A percentile compares a stretch with the other conserved stretches of the same genome.
These are phyloP conservation scores for Phaffia rhodozyma DNA, from an alignment of 1,284 basidiomycete genomes.

Conservation along the genomic window DNA sequence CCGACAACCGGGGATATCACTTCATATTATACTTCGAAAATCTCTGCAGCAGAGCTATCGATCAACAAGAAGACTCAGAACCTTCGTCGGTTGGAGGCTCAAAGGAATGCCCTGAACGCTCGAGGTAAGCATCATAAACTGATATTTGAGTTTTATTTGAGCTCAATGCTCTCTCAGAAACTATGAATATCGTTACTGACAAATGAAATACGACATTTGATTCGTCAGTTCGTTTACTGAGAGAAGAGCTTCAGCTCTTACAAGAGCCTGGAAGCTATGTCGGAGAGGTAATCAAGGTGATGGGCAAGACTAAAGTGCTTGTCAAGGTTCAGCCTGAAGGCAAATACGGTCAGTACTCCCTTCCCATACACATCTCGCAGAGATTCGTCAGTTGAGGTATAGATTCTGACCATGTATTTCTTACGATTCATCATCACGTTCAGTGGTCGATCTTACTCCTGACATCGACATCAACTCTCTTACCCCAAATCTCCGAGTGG, in stretches of 20 bases:
- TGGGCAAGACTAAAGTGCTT: constrained; percentile 98
- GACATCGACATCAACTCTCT: constrained; percentile 74
- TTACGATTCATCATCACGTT: background rate
- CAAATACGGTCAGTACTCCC: constrained; percentile 65
- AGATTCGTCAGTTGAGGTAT: background rate
- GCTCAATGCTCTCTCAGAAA: background rate
- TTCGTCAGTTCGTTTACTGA: constrained; percentile 58
- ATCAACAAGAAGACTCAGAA: constrained; percentile 98
- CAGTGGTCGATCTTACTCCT: constrained; percentile 86
- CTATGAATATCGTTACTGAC: no score
- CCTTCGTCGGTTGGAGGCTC: constrained; percentile 84
- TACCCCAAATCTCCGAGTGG: constrained; percentile 80
- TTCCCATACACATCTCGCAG: background rate
- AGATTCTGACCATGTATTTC: no score
- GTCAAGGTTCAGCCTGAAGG: constrained; percentile 99
- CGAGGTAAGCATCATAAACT: constrained; percentile 48
- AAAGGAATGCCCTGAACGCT: constrained; percentile 91
- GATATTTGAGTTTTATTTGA: constrained; percentile 4
- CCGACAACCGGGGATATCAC: background rate
- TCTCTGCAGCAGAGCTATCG: constrained; percentile 77
- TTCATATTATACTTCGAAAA: constrained; percentile 90
- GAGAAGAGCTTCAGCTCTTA: constrained; percentile 87
- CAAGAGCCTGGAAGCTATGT: constrained; percentile 97
- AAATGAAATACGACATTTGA: background rate
- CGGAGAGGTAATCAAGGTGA: constrained; percentile 94